phyloP scores from a whole-genome alignment of 805 yeast species.

The Candida maltosa region DNA sequence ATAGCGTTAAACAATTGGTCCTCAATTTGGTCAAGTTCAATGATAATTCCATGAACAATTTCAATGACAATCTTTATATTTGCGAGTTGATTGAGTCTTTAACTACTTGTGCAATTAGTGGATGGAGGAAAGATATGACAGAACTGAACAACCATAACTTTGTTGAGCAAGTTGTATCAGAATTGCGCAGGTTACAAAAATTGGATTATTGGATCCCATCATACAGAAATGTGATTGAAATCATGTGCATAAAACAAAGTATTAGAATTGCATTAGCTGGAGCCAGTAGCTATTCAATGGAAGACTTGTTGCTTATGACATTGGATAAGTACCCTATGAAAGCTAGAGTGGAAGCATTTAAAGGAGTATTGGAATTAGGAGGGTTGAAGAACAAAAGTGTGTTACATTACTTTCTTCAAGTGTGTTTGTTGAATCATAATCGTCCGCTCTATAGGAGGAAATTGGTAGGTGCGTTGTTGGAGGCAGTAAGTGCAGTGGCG shows the following conservation, averaged over 20 bases:
- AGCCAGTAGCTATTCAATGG: conserved; percentile 46
- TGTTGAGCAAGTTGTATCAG: conserved; percentile 43
- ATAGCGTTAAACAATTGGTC: conserved; percentile 57
- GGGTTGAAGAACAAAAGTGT: conserved; percentile 67
- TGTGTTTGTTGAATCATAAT: conserved; percentile 49
- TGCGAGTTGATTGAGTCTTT: conserved; percentile 55
- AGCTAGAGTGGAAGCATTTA: conserved; percentile 65
- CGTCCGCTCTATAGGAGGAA: conserved; percentile 50
- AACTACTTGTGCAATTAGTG: conserved; percentile 22
- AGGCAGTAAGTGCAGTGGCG: conserved; percentile 65
- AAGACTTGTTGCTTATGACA: conserved; percentile 55
- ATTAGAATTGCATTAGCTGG: conserved; percentile 58
- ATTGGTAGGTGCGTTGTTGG: conserved; percentile 44
- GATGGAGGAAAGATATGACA: conserved; percentile 1
- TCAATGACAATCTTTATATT: conserved; percentile 69
- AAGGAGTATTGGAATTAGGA: conserved; percentile 68
- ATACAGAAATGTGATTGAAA: conserved; percentile 52
- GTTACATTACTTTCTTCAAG: conserved; percentile 58
- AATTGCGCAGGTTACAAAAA: conserved; percentile 69
- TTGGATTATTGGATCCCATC: conserved; percentile 89
- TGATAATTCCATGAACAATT: conserved; percentile 78
- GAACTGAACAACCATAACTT: conserved; percentile 14
- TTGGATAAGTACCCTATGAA: conserved; percentile 43
- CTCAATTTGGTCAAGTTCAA: conserved; percentile 75
- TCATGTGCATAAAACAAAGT: conserved; percentile 56